Conservation (phyloP, 2,329 filamentous ascomycete genomes). For the Aspergillus costaricaensis region DNA sequence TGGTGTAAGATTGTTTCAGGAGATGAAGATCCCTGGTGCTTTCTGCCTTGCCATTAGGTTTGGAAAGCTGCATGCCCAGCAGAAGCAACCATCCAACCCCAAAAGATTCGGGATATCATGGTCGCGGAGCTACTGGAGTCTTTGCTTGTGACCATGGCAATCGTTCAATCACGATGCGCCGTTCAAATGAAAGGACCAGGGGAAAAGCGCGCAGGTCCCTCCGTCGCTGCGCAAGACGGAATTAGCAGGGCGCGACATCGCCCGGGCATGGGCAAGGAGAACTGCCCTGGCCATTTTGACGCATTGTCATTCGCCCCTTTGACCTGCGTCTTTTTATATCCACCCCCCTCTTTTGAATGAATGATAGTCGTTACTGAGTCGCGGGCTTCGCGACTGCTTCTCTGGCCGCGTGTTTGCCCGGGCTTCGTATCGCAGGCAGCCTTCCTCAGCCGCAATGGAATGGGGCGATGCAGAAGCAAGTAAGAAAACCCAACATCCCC, state of each 20-base stretch:
- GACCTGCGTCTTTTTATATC: neutral
- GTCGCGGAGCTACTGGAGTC: neutral
- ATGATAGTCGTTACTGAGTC: no score
- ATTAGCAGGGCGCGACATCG: slow-evolving; percentile 1
- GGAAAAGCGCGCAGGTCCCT: slow-evolving; percentile 1
- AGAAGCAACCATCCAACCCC: slow-evolving; percentile 3
- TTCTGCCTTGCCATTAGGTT: slow-evolving; percentile 14
- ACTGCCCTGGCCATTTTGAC: neutral
- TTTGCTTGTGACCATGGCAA: neutral
- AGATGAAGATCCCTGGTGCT: slow-evolving; percentile 10
- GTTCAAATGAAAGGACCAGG: slow-evolving; percentile 3
- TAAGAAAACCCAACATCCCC: neutral
- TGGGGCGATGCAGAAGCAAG: slow-evolving; percentile 4
- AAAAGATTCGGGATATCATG: slow-evolving; percentile 3
- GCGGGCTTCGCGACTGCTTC: no score
- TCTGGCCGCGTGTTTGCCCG: neutral
- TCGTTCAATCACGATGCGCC: neutral
- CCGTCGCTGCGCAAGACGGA: neutral
- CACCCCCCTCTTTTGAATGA: neutral
- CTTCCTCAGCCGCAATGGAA: slow-evolving; percentile 9
- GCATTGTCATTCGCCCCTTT: neutral
- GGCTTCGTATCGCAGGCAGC: slow-evolving; percentile 1
- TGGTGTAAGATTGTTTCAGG: slow-evolving; percentile 11
- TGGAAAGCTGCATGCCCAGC: slow-evolving; percentile 5
- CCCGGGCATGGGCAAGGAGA: slow-evolving; percentile 3